Conservation (phyloP, 1,284 basidiomycete species). For the Neonothopanus nambi region DNA sequence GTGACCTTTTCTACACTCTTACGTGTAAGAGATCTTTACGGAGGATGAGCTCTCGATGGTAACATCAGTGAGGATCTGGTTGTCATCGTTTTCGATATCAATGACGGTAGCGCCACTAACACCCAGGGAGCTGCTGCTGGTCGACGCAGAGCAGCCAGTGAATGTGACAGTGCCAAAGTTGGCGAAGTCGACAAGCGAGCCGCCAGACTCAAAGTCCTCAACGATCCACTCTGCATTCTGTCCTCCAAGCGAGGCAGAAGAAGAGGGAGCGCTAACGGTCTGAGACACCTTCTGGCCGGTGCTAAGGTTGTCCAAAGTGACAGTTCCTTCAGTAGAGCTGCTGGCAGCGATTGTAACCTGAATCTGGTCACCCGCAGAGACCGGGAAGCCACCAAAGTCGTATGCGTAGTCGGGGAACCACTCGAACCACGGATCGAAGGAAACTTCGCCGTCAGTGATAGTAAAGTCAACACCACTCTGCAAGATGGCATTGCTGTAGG, state of each 20-base stretch:
- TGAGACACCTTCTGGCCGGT: slow-evolving; percentile 28
- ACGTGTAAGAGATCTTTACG: slow-evolving; percentile 7
- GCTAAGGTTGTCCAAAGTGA: slow-evolving; percentile 30
- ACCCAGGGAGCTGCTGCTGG: slow-evolving; percentile 14
- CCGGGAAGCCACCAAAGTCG: slow-evolving; percentile 29
- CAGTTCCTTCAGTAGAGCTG: slow-evolving; percentile 27
- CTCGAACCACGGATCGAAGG: slow-evolving; percentile 26
- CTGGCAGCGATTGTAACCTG: slow-evolving; percentile 30
- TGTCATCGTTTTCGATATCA: slow-evolving; percentile 20
- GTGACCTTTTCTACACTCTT: background rate
- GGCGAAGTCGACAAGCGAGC: slow-evolving; percentile 35
- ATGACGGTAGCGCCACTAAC: slow-evolving; percentile 21
- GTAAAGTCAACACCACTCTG: slow-evolving; percentile 30
- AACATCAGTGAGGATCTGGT: background rate
- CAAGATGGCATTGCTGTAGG: slow-evolving; percentile 12
- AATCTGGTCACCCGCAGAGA: slow-evolving; percentile 30
- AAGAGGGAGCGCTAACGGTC: slow-evolving; percentile 14
- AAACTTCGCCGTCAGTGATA: slow-evolving; percentile 21
- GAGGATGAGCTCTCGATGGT: slow-evolving; percentile 1
- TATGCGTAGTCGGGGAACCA: slow-evolving; percentile 34
- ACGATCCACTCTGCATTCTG: slow-evolving; percentile 37
- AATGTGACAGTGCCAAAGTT: slow-evolving; percentile 37
- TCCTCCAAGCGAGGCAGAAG: slow-evolving; percentile 29
- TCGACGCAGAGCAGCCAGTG: slow-evolving; percentile 21
- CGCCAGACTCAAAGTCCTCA: slow-evolving; percentile 35